phyloP scores from a whole-genome alignment of 768 basidiomycete genomes.

The Leccinum disarticulatum region DNA sequence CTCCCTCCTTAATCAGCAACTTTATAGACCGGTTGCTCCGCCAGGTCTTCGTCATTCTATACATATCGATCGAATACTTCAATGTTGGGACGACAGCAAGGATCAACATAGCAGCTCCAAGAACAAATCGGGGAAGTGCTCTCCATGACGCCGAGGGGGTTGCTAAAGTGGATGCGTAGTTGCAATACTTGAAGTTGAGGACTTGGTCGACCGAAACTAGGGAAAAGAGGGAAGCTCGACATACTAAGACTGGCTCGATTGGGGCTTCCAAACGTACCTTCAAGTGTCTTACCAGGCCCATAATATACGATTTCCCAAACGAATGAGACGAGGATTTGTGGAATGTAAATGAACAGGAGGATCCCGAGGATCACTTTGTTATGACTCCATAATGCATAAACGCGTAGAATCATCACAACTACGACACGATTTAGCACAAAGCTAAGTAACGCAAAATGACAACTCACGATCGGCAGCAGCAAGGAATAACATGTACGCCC shows the following conservation, averaged over 20 bases:
- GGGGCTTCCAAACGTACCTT: not conserved
- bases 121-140: not conserved
- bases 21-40: not conserved
- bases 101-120: not conserved
- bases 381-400: not conserved
- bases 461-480: not conserved
- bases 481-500: not conserved
- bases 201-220: not conserved
- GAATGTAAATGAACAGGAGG: not conserved
- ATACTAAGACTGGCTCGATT: not conserved
- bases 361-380: not conserved
- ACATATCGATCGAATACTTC: not conserved
- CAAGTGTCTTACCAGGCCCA: not conserved
- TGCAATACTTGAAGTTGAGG: not conserved
- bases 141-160: not conserved
- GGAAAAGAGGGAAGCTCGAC: not conserved
- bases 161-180: not conserved
- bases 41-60: not conserved
- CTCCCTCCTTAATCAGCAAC: not conserved
- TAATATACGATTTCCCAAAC: not conserved
- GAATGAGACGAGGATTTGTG: not conserved
- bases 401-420: constrained; percentile 1
- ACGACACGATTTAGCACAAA: not conserved
- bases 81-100: not conserved
- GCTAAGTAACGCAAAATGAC: too few relatives aligned